Evolutionary conservation across 2,329 filamentous ascomycete species (phyloP), one percentile per base, ranked within the genome.

Genomic region (Beauveria rudraprayagi): DNA sequence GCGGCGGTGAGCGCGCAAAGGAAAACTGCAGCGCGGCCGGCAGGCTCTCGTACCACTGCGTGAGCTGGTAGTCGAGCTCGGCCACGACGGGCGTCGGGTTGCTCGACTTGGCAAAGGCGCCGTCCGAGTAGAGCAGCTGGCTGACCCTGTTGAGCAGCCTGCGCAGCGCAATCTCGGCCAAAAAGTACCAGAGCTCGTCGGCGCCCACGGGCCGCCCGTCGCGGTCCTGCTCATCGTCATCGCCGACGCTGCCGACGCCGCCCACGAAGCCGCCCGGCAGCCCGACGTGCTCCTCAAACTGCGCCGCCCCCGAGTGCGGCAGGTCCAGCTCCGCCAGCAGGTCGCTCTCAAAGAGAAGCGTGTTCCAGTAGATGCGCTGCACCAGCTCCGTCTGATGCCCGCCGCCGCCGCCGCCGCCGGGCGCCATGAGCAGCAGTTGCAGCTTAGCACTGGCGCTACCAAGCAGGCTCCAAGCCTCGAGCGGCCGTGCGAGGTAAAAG

Each of bases 111-210:
- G 86, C 82, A 72, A 86, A 84, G 3, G 85, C 87, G 68, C 88
- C 85, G 68, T 89, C 88, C 53, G 87, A 88, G 71, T 92, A 92
- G 64, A 92, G 88, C 67, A 91, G 83, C 70, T 91, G 88, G 75
- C 87, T 91, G 67, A 91, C 88, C 62, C 89, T 82, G 71, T 92
- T 92, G 66, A 93, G 80, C 3, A 94, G 81, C 61, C 90, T 80
- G 51, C 90, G 83, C 14, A 94, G 77, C 5, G 89, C 90, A 64
- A 94, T 92, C 68, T 93, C 90, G 43, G 90, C 90, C 34, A 93
- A 77, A 67, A 93, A 93, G 69, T 94, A 94, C 89, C 90, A 93
- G 16, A 93, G 77, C 62, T 93, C 89, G 67, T 93, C 90, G 54
- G 85, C 83, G 14, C 88, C 89, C 8, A 85, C 83, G 7, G 82